Base-by-base conservation (phyloP, 2,329 filamentous ascomycete genomes). In the Capronia americana region DNA sequence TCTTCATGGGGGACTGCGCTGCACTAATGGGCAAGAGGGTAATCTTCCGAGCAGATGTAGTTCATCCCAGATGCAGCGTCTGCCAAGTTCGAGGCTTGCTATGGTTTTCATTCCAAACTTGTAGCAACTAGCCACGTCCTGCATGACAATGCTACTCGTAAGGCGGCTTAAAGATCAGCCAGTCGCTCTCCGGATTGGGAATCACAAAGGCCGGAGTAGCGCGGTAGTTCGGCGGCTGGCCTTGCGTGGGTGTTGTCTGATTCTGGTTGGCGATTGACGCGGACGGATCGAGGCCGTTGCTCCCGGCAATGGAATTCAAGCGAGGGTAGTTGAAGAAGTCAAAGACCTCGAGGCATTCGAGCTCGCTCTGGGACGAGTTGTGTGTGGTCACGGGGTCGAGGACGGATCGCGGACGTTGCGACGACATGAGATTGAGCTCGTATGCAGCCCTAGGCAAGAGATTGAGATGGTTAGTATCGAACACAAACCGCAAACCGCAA, bases 251-350 rank as follows among this genome's bases (percentile, higher is more conserved):
- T 10, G 58, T 66, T n/a, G 46, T 46, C 28, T 54, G 61, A n/a
- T 53, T 63, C n/a, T 63, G 60, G 17, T 28, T 44, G 11, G 64
- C 44, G n/a, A 66, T 20, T 3, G 32, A 48, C 11, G 41, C 58
- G 30, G 66, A 44, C 7, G 59, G 62, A 57, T 68, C 66, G 34
- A 65, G 57, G 2, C 46, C 62, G 30, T 54, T 62, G 30, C 57
- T 57, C 10, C 63, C 56, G 10, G 60, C 60, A 28, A 69, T 66
- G 48, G 65, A 59, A 6, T 67, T 68, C 38, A 96, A 81, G 20
- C 92, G 83, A 0, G 93, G 93, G 64, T 96, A 88, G 75, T 97
- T 97, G 83, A 97, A 97, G 76, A 96, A 97, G 73, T 95, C 92
- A 75, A 97, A 97, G 0, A 97, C 90, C 73, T 97, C 93, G 2